phyloP scores from a whole-genome alignment of 73 alveolate genomes.

The Uronychia setigera region DNA sequence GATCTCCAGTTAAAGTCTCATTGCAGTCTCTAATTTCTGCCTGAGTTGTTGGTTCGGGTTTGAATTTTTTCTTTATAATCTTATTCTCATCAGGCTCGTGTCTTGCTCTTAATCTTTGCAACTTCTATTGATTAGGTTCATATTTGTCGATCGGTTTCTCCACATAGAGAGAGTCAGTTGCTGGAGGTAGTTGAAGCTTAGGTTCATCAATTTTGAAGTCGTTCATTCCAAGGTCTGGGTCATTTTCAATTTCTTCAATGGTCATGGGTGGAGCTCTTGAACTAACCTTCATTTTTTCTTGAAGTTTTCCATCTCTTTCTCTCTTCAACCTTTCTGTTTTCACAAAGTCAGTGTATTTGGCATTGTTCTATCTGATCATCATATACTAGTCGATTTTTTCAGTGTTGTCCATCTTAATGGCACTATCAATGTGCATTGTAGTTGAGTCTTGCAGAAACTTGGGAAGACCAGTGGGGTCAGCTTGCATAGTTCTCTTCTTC shows the following conservation, averaged over 20 bases:
- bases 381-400: conserved; percentile 77
- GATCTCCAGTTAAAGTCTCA: conserved; percentile 87
- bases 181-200: conserved; percentile 78
- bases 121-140: conserved; percentile 77
- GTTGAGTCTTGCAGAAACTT: conserved; percentile 51
- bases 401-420: conserved; percentile 59
- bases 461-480: conserved; percentile 35
- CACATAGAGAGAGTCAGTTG: conserved; percentile 88
- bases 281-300: conserved; percentile 62
- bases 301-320: conserved; percentile 66
- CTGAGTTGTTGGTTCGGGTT: conserved; percentile 93
- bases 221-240: conserved; percentile 76
- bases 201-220: conserved; percentile 61
- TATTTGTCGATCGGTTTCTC: conserved; percentile 93
- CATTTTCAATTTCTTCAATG: conserved; percentile 76
- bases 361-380: conserved; percentile 46
- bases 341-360: conserved; percentile 73
- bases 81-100: conserved; percentile 68
- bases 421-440: conserved; percentile 52
- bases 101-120: conserved; percentile 17
- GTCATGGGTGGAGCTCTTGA: conserved; percentile 68
- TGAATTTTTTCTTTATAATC: conserved; percentile 74
- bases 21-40: conserved; percentile 97
- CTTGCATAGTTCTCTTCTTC: conserved; percentile 25
- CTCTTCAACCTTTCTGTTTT: conserved; percentile 66